phyloP scores from a whole-genome alignment of 306 rosid genomes.

The Carpinus viminea region DNA sequence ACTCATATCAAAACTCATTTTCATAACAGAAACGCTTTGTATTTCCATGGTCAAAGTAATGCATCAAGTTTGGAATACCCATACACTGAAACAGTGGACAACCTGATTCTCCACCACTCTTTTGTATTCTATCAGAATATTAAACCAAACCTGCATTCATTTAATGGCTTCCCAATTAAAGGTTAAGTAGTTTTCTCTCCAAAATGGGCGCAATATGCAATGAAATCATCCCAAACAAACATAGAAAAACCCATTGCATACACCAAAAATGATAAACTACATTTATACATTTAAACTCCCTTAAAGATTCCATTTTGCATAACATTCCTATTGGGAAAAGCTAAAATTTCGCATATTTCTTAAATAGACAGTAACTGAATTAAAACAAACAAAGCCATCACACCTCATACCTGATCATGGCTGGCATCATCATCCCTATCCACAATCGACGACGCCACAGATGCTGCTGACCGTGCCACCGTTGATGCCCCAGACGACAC shows the following conservation, averaged over 20 bases:
- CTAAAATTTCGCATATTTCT: conserved; percentile 11
- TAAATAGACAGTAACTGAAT: not conserved
- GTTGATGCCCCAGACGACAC: conserved; percentile 95
- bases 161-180: conserved; percentile 2
- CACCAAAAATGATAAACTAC: conserved; percentile 27
- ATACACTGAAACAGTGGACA: conserved; percentile 10
- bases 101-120: not conserved
- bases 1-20: conserved; percentile 10
- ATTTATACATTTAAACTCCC: conserved; percentile 16
- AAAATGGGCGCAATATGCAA: conserved; percentile 9
- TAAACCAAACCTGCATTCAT: not conserved
- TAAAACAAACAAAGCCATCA: not conserved
- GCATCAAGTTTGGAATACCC: conserved; percentile 17
- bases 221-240: conserved; percentile 10
- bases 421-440: conserved; percentile 73
- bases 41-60: conserved; percentile 6
- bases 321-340: not conserved
- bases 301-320: conserved; percentile 4
- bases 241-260: conserved; percentile 4
- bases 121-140: conserved; percentile 8
- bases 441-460: conserved; percentile 84
- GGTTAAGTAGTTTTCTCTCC: not conserved
- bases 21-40: not conserved
- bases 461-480: conserved; percentile 92
- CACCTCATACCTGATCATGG: conserved; percentile 72